Evolutionary conservation across 2,329 filamentous ascomycete species (phyloP).

Genomic region (Claviceps sp.): DNA sequence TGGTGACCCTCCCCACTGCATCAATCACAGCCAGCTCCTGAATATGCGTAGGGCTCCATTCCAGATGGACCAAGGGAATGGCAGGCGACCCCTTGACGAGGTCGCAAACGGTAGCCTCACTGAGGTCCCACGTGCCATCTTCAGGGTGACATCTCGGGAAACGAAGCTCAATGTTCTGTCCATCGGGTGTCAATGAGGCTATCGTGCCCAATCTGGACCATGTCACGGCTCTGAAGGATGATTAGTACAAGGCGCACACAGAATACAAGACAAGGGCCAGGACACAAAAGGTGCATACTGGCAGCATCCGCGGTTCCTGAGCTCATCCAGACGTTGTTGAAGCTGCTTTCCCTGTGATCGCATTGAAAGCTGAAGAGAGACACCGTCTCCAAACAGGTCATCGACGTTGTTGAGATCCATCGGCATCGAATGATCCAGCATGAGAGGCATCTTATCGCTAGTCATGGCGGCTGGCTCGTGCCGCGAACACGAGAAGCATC

Average conservation of each 20-base stretch:
- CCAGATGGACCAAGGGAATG: constrained; percentile 62
- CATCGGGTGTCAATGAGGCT: constrained; percentile 64
- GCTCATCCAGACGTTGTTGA: constrained; percentile 60
- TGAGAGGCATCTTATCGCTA: constrained; percentile 29
- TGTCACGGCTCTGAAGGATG: constrained; percentile 49
- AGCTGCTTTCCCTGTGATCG: constrained; percentile 42
- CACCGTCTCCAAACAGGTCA: constrained; percentile 63
- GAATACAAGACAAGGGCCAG: background rate
- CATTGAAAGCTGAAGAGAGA: constrained; percentile 42
- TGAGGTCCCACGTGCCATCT: constrained; percentile 63
- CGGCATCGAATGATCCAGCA: constrained; percentile 30
- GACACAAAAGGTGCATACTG: constrained; percentile 45
- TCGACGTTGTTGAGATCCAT: constrained; percentile 48
- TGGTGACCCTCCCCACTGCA: constrained; percentile 59
- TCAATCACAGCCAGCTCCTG: constrained; percentile 79
- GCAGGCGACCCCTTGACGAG: constrained; percentile 49
- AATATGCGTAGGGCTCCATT: constrained; percentile 60
- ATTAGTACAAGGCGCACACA: background rate
- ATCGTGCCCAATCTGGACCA: constrained; percentile 86
- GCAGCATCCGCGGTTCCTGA: constrained; percentile 63
- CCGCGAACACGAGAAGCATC: background rate
- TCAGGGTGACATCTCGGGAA: constrained; percentile 56
- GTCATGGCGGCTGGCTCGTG: constrained; percentile 15
- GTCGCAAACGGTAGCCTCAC: constrained; percentile 52
- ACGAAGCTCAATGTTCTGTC: constrained; percentile 55